Evolutionary conservation across 2,329 filamentous ascomycete genomes (phyloP).

Genomic region (Cytospora leucostoma): DNA sequence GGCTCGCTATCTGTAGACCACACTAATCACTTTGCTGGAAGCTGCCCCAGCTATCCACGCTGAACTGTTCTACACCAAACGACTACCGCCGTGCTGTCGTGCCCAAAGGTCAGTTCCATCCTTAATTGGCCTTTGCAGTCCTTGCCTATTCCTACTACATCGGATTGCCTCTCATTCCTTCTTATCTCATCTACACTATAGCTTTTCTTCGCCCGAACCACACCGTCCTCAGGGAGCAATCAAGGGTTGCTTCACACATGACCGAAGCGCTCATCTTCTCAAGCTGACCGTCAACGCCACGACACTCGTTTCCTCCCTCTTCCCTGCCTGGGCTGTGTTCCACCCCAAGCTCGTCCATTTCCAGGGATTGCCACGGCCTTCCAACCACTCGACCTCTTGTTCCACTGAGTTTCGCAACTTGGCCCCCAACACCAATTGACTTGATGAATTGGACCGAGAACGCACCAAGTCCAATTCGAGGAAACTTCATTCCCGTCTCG

Average conservation of each 20-base stretch:
- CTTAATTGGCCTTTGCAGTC: too few relatives aligned
- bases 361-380: neutral
- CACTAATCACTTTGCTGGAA: too few relatives aligned
- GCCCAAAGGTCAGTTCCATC: too few relatives aligned
- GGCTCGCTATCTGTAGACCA: too few relatives aligned
- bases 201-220: neutral
- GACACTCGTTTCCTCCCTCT: neutral
- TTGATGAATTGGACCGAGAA: slow-evolving; percentile 25
- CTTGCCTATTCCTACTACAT: too few relatives aligned
- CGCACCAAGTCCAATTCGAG: slow-evolving; percentile 37
- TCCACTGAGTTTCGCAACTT: neutral
- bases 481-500: slow-evolving; percentile 43
- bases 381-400: slow-evolving; percentile 1
- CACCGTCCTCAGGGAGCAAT: neutral
- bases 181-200: neutral
- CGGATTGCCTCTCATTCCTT: too few relatives aligned
- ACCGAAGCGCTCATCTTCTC: neutral
- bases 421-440: neutral
- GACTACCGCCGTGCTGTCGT: too few relatives aligned
- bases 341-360: neutral
- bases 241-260: neutral
- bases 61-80: too few relatives aligned
- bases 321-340: neutral
- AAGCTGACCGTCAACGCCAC: neutral
- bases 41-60: too few relatives aligned